Evolutionary conservation across 371 early-diverging fungal species (phyloP).

Genomic region (Apophysomyces trapeziformis): DNA sequence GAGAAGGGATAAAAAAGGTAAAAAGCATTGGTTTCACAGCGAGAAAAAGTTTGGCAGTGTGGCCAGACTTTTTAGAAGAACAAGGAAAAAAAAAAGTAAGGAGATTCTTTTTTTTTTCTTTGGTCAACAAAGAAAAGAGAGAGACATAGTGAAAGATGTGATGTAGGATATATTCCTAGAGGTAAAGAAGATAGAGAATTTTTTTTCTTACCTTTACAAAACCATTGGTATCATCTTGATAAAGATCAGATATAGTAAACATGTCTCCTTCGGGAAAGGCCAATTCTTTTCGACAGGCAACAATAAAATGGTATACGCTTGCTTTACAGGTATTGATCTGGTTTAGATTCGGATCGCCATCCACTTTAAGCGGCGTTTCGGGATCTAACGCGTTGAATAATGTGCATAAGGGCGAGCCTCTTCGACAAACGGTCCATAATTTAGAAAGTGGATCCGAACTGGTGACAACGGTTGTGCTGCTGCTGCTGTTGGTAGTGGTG

Average conservation of each 20-base stretch:
- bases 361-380: slow-evolving; percentile 56
- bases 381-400: slow-evolving; percentile 82
- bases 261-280: slow-evolving; percentile 76
- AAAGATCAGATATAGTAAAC: slow-evolving; percentile 88
- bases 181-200: neutral
- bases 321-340: slow-evolving; percentile 84
- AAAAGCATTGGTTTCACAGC: neutral
- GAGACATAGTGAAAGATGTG: too few species aligned
- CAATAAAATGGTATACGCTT: slow-evolving; percentile 78
- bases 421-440: slow-evolving; percentile 89
- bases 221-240: slow-evolving; percentile 93
- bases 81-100: neutral
- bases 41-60: neutral
- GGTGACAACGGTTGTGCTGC: slow-evolving; percentile 37
- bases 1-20: neutral
- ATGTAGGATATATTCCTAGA: too few species aligned
- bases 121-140: neutral
- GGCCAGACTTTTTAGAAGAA: neutral
- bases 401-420: slow-evolving; percentile 85
- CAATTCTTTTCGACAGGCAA: slow-evolving; percentile 73
- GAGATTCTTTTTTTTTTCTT: neutral
- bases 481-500: slow-evolving; percentile 7
- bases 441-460: slow-evolving; percentile 81
- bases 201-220: slow-evolving; percentile 84
- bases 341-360: slow-evolving; percentile 63